Base-by-base conservation (phyloP, 208 protist species). In the Acanthamoeba rhysodes region DNA sequence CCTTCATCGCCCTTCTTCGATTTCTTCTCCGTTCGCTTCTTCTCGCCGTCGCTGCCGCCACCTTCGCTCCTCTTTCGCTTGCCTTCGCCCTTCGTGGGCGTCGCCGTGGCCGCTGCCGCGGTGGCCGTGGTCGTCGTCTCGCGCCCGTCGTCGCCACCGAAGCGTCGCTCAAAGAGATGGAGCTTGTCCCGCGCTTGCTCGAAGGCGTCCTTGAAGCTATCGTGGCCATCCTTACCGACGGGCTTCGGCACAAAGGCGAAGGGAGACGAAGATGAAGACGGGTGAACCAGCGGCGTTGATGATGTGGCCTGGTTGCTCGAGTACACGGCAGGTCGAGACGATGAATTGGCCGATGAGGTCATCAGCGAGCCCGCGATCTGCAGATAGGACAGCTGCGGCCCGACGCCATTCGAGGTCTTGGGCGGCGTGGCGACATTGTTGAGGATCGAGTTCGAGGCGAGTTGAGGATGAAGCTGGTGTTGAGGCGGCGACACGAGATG, bases 311-410 rank as follows among this genome's bases (percentile, higher is more conserved):
- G 59, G 27, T 66, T 66, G 59, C 59, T 66, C 59, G 24, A 78
- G 70, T n/a, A 72, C 7, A 72, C 6, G 66, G 29, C n/a, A 29
- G 70, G 32, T 4, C 70, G n/a, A 14, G n/a, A 45, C 10, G 24
- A 78, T 45, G 70, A 78, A 78, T 45, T 45, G 70, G 70, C 20
- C 34, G 70, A 78, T 24, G 70, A 78, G 70, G 70, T 48, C 70
- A 34, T 45, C 14, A 78, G 70, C 70, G 70, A 78, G 12, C 70
- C 70, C 20, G 70, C 70, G 34, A 78, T 78, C 32, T 78, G 70
- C 29, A 78, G 70, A 78, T 48, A 78, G 34, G 70, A 45, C 2
- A 78, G 70, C 16, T 78, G 70, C 70, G 70, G 34, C 4, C 70
- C 70, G 1, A 66, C 59, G 24, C 59, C 59, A 66, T 66, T 66